These are phyloP conservation scores for Stellera chamaejasme DNA, from an alignment of 345 rosid species.

Conservation along the genomic window DNA sequence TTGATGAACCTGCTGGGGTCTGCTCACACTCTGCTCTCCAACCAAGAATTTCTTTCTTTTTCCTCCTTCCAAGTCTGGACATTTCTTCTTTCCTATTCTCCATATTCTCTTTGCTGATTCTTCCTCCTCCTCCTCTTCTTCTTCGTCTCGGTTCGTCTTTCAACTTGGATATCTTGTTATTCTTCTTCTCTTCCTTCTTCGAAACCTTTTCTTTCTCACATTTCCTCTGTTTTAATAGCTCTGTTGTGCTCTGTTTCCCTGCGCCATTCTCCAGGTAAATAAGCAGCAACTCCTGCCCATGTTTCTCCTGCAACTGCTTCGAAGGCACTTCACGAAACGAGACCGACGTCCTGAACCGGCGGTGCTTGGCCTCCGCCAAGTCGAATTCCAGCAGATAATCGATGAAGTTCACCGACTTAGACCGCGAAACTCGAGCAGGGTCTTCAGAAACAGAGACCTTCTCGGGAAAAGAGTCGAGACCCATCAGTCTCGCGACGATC, in stretches of 20 bases:
- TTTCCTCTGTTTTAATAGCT: constrained; percentile 10
- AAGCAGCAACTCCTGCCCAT: constrained; percentile 34
- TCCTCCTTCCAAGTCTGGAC: constrained; percentile 10
- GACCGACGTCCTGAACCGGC: constrained; percentile 59
- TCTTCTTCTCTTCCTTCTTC: constrained; percentile 27
- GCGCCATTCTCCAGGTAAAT: constrained; percentile 39
- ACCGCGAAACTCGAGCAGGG: constrained; percentile 45
- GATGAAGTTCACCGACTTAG: constrained; percentile 86
- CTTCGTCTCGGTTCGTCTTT: constrained; percentile 46
- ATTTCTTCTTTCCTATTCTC: constrained; percentile 25
- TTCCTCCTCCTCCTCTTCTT: constrained; percentile 8
- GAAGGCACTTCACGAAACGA: constrained; percentile 68
- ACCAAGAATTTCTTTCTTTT: constrained; percentile 14
- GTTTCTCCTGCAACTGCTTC: constrained; percentile 11
- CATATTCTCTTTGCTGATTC: constrained; percentile 17
- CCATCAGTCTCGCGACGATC: constrained; percentile 85
- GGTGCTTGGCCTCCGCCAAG: constrained; percentile 30
- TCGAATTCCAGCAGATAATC: constrained; percentile 53
- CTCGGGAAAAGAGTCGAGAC: constrained; percentile 57
- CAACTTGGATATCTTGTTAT: constrained; percentile 28
- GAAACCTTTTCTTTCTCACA: constrained; percentile 20
- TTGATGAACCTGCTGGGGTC: constrained; percentile 32
- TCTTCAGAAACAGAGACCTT: constrained; percentile 24
- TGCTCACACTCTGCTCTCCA: constrained; percentile 13
- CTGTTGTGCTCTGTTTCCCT: constrained; percentile 23